Evolutionary conservation across 495 filamentous ascomycete genomes (phyloP), one percentile per base, ranked within the genome.

Genomic region (Xylaria acuta): DNA sequence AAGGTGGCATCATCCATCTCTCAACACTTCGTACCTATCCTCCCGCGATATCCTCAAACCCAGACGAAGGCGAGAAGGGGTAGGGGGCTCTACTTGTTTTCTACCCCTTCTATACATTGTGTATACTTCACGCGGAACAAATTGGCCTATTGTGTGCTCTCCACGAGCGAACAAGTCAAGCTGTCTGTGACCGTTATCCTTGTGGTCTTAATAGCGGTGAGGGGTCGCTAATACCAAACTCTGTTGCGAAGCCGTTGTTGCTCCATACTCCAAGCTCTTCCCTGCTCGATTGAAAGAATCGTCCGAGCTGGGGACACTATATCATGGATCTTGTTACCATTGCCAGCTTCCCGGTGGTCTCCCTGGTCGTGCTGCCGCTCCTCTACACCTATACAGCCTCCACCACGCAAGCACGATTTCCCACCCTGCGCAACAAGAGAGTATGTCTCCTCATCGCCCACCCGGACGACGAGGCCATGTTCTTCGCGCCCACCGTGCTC

Each of bases 401-500:
- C 45, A 84, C 90, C 30, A 83, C 86, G 32, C 78, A 82, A 72
- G 76, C 81, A 11, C 86, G 88, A 36, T 92, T 94, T 75, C 93
- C 93, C 0, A 88, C 81, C 66, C 85, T 97, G 69, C 84, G 84
- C 70, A 90, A 92, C 83, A 94, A 97, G 84, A 87, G 92, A 72
- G 93, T 97, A 73, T 92, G 92, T 76, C 87, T 99, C 36, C 85
- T 99, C 47, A 98, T 99, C 80, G 96, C 96, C 5, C 96, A 99
- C 82, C 96, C 96, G 0, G 96, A 99, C 80, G 96, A 99, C 73
- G 96, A 99, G 84, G 97, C 96, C 75, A 99, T 99, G 96, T 99
- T 99, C 85, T 99, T 99, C 82, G 89, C 95, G 71, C 96, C 96
- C 0, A 92, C 94, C 0, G 87, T 99, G 3, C 84, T 97, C 66